Evolutionary conservation across 2,329 filamentous ascomycete genomes (phyloP), one percentile per base, ranked within the genome.

Genomic region (Neocucurbitaria cava): DNA sequence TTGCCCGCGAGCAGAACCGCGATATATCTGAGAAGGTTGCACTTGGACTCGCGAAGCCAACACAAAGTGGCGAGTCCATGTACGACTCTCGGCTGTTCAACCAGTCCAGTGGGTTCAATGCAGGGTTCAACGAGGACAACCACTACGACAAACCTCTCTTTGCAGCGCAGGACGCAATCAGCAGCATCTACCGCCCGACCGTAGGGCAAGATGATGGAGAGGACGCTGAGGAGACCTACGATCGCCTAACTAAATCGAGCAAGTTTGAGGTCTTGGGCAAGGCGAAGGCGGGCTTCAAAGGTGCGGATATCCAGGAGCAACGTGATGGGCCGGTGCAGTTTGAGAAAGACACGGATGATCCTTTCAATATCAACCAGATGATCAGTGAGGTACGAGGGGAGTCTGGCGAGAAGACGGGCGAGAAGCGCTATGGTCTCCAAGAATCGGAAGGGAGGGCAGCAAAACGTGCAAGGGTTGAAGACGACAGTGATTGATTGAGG

Each of bases 21-120:
- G 95, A 99, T 75, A 96, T 99, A 45, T 95, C 91, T 1, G 95
- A 99, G 74, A 98, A 97, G 81, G 91, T 99, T 30, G 95, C 95
- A 1, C 84, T 99, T 5, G 95, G 95, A 3, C 79, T 98, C 44
- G 95, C 95, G 5, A 99, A 98, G 76, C 95, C 95, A 2, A 97
- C 95, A 3, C 90, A 95, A 72, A 90, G 88, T 46, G 89, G 89
- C 50, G 95, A 99, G 76, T 88, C 90, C 21, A 98, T 98, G 95
- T 99, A 96, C 79, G 95, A 99, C 78, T 96, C 92, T 2, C 85
- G 95, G 36, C 79, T 99, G 26, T 99, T 99, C 79, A 97, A 98
- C 78, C 92, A 96, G 78, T 89, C 88, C 5, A 93, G 90, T 66
- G 95, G 95, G 0, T 96, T 99, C 73, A 89, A 92, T 65, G 85